phyloP scores from a whole-genome alignment of 331 rosid genomes.

The Acacia concinna region DNA sequence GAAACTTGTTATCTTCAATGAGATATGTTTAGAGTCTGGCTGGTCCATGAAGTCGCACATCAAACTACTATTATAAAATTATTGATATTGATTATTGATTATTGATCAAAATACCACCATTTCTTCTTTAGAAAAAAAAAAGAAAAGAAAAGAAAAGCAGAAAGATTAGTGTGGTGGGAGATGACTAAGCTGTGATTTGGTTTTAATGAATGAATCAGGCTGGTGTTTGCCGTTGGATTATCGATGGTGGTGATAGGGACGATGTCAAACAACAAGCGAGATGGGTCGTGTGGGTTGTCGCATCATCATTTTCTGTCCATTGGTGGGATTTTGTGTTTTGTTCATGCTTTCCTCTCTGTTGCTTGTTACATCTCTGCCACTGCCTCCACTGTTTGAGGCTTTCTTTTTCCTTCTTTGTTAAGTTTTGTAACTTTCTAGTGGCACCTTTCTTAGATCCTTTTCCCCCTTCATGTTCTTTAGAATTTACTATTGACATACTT shows the following conservation, averaged over 20 bases:
- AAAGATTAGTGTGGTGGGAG: background rate
- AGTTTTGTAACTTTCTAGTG: background rate
- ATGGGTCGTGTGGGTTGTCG: slow-evolving; percentile 79
- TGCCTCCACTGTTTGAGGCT: slow-evolving; percentile 40
- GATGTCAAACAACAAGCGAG: slow-evolving; percentile 72
- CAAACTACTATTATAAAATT: background rate
- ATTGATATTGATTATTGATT: too few relatives aligned
- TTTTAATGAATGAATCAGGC: slow-evolving; percentile 52
- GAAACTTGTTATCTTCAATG: background rate
- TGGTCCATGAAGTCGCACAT: background rate
- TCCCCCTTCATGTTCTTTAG: background rate
- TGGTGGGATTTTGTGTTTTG: slow-evolving; percentile 87
- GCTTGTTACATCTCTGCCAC: slow-evolving; percentile 78
- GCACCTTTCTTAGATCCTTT: background rate
- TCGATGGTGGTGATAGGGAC: slow-evolving; percentile 88
- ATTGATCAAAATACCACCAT: too few relatives aligned
- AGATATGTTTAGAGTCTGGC: background rate
- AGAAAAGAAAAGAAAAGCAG: background rate
- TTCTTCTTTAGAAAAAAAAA: background rate
- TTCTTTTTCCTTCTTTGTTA: background rate
- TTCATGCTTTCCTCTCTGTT: slow-evolving; percentile 75
- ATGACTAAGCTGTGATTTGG: background rate
- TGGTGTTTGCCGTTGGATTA: slow-evolving; percentile 71
- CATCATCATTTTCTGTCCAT: slow-evolving; percentile 94
- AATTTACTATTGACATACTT: background rate